Evolutionary conservation across 805 yeast genomes (phyloP), one percentile per base, ranked within the genome.

Genomic region (Yarrowia divulgata): DNA sequence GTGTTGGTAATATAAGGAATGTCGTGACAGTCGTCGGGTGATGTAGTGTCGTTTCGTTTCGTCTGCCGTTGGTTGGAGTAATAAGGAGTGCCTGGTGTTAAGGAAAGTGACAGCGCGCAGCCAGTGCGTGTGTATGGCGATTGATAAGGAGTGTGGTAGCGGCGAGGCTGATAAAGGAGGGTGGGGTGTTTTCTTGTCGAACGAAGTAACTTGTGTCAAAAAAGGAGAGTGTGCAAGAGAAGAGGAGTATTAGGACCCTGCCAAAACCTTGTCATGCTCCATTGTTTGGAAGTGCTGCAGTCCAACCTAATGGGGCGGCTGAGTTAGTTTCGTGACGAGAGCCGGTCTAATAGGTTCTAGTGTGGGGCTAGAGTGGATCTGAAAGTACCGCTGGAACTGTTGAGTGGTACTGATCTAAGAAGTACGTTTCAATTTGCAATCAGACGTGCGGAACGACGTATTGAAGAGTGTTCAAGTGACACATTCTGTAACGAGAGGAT

Each of bases 221-320:
- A 34, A 37, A 39, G 35, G 57, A 52, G 43, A 12, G 58, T 52
- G 58, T 52, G 58, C 23, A 37, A 39, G 60, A 54, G 45, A 39
- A 54, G 60, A 54, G 60, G 45, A 54, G 60, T 19, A 37, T 37
- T 35, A 39, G 60, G 60, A 54, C 60, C 60, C 60, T 54, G 45
- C 60, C 45, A 54, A 49, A 52, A 54, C 60, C 60, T 54, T 54
- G 60, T 14, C 35, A 39, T 39, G 60, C 45, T 19, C 35, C 45
- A 54, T 54, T 54, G 60, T 54, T 54, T 54, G 43, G 45, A 9
- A 16, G 19, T 13, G 34, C 45, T 54, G 60, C 60, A 54, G 34
- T 23, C 45, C 32, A 39, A 54, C 34, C 23, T 54, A 54, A 43
- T 23, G 60, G 60, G 60, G 60, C 45, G 60, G 60, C 60, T 54